Evolutionary conservation across 2,329 filamentous ascomycete genomes (phyloP).

Genomic region (Alternaria postmessia): DNA sequence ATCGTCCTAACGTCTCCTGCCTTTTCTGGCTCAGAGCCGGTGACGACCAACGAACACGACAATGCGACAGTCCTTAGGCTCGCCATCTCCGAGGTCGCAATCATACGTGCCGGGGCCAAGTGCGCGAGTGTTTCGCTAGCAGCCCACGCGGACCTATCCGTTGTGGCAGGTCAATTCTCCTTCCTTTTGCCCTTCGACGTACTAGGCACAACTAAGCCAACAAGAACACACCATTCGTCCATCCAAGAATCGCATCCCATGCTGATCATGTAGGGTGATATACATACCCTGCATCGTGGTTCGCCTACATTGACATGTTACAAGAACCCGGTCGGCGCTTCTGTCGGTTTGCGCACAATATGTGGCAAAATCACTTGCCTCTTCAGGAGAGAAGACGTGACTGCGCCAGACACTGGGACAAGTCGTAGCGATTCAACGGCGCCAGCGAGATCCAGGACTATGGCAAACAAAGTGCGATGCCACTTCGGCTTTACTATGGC

Average conservation of each 20-base stretch:
- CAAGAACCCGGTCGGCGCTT: conserved; percentile 5
- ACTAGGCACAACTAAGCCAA: not conserved
- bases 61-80: conserved; percentile 1
- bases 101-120: conserved; percentile 5
- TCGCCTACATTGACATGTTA: conserved; percentile 6
- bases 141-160: conserved; percentile 5
- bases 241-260: conserved; percentile 1
- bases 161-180: conserved; percentile 15
- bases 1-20: conserved; percentile 10
- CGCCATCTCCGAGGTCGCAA: conserved; percentile 7
- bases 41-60: not conserved
- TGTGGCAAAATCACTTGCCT: conserved; percentile 8
- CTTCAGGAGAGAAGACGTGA: not conserved
- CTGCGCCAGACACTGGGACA: conserved; percentile 3
- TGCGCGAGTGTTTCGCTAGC: conserved; percentile 1
- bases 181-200: conserved; percentile 10
- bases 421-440: not conserved
- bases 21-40: conserved; percentile 14
- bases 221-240: conserved; percentile 7
- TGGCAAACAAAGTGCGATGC: not conserved
- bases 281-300: conserved; percentile 7
- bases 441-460: not conserved
- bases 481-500: conserved; percentile 5
- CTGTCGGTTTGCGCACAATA: conserved; percentile 12
- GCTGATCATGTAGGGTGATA: conserved; percentile 9